Evolutionary conservation across 2,329 filamentous ascomycete species (phyloP).

Genomic region (Microcyclosporella mali): DNA sequence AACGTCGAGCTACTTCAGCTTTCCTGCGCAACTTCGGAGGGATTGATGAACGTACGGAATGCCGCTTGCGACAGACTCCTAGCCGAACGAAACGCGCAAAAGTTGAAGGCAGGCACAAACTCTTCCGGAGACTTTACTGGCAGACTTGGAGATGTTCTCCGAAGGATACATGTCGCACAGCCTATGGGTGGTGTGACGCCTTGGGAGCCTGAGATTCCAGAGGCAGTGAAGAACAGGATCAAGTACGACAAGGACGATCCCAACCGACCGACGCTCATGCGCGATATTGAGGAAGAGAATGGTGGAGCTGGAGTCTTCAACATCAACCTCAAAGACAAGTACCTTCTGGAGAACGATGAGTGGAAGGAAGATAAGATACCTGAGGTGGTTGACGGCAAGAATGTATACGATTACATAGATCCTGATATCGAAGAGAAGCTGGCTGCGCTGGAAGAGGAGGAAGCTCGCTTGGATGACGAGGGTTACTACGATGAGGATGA

Average conservation of each 20-base stretch:
- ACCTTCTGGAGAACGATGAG: constrained; percentile 76
- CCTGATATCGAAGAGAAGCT: constrained; percentile 94
- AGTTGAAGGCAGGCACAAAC: constrained; percentile 83
- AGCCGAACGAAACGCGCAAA: constrained; percentile 87
- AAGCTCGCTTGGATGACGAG: constrained; percentile 83
- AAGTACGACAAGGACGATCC: constrained; percentile 90
- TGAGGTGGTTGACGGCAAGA: constrained; percentile 90
- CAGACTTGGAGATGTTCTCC: constrained; percentile 81
- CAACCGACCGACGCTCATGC: constrained; percentile 71
- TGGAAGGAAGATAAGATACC: constrained; percentile 97
- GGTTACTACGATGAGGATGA: constrained; percentile 85
- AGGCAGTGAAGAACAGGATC: constrained; percentile 69
- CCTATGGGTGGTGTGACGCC: constrained; percentile 74
- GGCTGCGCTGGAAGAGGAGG: constrained; percentile 85
- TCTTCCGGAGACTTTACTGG: constrained; percentile 68
- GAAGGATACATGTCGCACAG: constrained; percentile 93
- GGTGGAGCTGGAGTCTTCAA: constrained; percentile 95
- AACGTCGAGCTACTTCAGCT: constrained; percentile 91
- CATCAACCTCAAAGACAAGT: constrained; percentile 82
- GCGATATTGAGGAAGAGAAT: constrained; percentile 84
- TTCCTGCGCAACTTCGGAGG: constrained; percentile 91
- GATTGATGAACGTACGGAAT: constrained; percentile 92
- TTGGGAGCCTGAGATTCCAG: constrained; percentile 75
- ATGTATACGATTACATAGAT: constrained; percentile 95
- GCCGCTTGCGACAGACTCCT: constrained; percentile 88